Evolutionary conservation across 495 filamentous ascomycete species (phyloP).

Genomic region (Evansstolkia leycettana): DNA sequence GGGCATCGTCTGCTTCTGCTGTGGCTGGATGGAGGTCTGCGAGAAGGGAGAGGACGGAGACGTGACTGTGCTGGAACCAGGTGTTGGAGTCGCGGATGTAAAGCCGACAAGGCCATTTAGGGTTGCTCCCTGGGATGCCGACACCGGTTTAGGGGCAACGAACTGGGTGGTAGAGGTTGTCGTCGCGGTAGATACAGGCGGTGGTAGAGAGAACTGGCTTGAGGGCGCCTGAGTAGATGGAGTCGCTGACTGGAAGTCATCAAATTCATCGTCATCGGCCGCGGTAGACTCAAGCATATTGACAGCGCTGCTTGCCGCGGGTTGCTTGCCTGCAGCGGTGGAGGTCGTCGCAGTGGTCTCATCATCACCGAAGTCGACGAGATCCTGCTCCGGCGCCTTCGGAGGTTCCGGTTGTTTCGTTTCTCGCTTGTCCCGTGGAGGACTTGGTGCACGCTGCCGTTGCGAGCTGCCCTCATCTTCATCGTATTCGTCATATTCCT

Average conservation of each 20-base stretch:
- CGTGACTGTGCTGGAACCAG: slow-evolving; percentile 32
- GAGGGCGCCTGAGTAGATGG: slow-evolving; percentile 26
- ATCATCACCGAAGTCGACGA: slow-evolving; percentile 80
- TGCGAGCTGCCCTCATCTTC: slow-evolving; percentile 48
- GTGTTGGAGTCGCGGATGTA: slow-evolving; percentile 65
- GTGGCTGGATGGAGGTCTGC: slow-evolving; percentile 26
- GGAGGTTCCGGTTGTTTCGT: slow-evolving; percentile 50
- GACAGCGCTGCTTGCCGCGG: slow-evolving; percentile 35
- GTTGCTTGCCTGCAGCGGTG: slow-evolving; percentile 34
- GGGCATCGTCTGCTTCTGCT: slow-evolving; percentile 21
- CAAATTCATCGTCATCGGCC: slow-evolving; percentile 87
- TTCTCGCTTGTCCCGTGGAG: slow-evolving; percentile 29
- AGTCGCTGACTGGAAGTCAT: slow-evolving; percentile 93
- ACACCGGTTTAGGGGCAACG: slow-evolving; percentile 71
- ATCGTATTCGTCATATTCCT: slow-evolving; percentile 95
- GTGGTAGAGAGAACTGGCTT: slow-evolving; percentile 30
- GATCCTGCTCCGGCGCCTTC: slow-evolving; percentile 73
- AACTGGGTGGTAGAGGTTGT: slow-evolving; percentile 57
- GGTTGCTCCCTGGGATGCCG: slow-evolving; percentile 65
- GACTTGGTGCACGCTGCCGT: slow-evolving; percentile 31
- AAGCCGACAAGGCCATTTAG: slow-evolving; percentile 69
- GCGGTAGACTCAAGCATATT: slow-evolving; percentile 39
- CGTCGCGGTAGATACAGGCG: slow-evolving; percentile 50
- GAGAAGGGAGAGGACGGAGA: slow-evolving; percentile 33
- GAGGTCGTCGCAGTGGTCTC: slow-evolving; percentile 39